Conservation (phyloP, 202 grass and related monocot genomes). For the Panicum hallii region DNA sequence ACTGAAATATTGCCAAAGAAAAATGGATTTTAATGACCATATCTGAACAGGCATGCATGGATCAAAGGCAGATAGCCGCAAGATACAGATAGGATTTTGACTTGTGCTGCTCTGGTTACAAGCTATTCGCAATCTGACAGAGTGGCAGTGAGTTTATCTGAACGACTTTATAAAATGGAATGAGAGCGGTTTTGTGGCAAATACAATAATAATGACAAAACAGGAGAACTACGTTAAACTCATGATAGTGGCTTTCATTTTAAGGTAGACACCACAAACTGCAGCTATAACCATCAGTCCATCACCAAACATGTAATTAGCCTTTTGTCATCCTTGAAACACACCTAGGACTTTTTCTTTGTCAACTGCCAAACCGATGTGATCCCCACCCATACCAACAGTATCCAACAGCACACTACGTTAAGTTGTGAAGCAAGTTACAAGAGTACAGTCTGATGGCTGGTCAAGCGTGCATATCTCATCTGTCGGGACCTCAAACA, state of each 20-base stretch:
- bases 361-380: not conserved
- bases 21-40: not conserved
- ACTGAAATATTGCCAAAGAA: slow-evolving; percentile 32
- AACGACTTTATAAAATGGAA: not conserved
- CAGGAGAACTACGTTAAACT: not conserved
- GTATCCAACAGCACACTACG: slow-evolving; percentile 2
- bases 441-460: slow-evolving; percentile 7
- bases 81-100: not conserved
- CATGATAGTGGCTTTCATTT: not conserved
- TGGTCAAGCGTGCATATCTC: not conserved
- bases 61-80: not conserved
- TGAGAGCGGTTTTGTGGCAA: not conserved
- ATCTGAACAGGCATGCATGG: not conserved
- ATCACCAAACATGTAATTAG: not conserved
- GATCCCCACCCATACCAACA: not conserved
- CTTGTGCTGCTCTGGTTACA: not conserved
- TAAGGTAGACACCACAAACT: not conserved
- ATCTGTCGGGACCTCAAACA: not conserved
- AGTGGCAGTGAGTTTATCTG: not conserved
- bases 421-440: not conserved
- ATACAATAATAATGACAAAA: not conserved
- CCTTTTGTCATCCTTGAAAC: not conserved
- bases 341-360: not conserved
- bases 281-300: not conserved
- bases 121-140: not conserved